These are phyloP conservation scores for Penicillium paradoxum DNA, from an alignment of 495 filamentous ascomycete species.

Conservation along the genomic window DNA sequence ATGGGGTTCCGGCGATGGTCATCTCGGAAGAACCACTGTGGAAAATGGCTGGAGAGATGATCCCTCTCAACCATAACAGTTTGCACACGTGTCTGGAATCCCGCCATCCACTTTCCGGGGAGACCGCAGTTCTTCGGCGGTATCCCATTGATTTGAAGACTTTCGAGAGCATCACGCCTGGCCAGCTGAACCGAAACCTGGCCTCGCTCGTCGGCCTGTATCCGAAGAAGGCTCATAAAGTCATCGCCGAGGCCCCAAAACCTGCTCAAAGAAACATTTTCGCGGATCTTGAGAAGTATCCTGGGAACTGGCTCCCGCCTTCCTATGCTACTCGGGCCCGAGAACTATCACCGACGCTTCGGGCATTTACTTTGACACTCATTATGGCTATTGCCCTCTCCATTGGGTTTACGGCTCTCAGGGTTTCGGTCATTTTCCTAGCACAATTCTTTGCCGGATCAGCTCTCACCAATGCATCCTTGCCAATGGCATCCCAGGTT, in stretches of 20 bases:
- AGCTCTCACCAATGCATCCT: slow-evolving; percentile 18
- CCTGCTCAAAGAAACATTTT: slow-evolving; percentile 10
- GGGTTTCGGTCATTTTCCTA: slow-evolving; percentile 18
- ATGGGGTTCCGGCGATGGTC: slow-evolving; percentile 61
- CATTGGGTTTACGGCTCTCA: slow-evolving; percentile 32
- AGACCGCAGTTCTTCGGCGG: slow-evolving; percentile 50
- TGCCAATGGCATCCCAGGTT: slow-evolving; percentile 8
- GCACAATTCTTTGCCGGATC: slow-evolving; percentile 26
- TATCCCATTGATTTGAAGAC: slow-evolving; percentile 69
- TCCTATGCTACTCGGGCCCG: slow-evolving; percentile 29
- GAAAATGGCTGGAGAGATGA: slow-evolving; percentile 36
- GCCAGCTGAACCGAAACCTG: slow-evolving; percentile 71
- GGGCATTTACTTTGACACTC: slow-evolving; percentile 38
- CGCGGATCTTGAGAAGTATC: slow-evolving; percentile 26
- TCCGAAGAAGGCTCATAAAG: slow-evolving; percentile 28
- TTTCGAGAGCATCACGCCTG: slow-evolving; percentile 65
- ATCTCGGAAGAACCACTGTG: slow-evolving; percentile 60
- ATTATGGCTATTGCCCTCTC: slow-evolving; percentile 34
- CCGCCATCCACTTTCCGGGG: slow-evolving; percentile 44
- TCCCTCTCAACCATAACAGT: slow-evolving; percentile 48
- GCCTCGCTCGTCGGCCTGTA: slow-evolving; percentile 57
- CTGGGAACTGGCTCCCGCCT: slow-evolving; percentile 24
- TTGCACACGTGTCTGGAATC: slow-evolving; percentile 70
- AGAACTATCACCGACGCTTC: slow-evolving; percentile 36
- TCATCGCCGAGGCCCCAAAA: slow-evolving; percentile 12